phyloP scores from a whole-genome alignment of 169 alveolate species.

The Toxoplasma gondii region DNA sequence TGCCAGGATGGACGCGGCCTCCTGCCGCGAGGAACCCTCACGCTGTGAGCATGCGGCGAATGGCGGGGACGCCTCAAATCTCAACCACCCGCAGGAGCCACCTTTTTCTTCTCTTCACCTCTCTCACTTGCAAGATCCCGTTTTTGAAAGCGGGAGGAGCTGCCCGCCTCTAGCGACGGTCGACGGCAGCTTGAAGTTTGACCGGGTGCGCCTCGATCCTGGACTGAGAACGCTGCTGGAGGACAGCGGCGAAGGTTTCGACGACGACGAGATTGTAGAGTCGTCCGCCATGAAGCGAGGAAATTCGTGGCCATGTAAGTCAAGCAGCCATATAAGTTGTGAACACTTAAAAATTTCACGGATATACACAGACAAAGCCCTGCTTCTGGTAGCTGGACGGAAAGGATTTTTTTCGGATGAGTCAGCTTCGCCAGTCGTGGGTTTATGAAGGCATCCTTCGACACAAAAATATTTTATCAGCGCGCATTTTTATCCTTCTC shows the following conservation, averaged over 20 bases:
- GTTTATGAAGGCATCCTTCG: too few species aligned
- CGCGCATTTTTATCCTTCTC: background rate
- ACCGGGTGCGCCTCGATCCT: background rate
- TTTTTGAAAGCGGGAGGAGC: background rate
- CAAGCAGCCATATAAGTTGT: background rate
- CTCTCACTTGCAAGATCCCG: background rate
- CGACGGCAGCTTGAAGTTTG: background rate
- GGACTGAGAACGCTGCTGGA: background rate
- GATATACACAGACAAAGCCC: too few species aligned
- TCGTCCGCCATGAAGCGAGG: slow-evolving; percentile 18
- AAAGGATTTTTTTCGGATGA: too few species aligned
- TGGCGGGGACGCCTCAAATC: too few species aligned
- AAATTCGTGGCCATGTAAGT: slow-evolving; percentile 33
- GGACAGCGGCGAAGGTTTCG: background rate
- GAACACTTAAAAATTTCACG: background rate
- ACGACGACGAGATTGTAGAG: background rate
- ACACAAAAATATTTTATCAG: too few species aligned
- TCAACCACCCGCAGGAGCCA: too few species aligned
- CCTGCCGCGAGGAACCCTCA: too few species aligned
- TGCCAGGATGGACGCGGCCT: too few species aligned
- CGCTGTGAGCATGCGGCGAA: too few species aligned
- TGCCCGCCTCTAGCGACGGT: background rate
- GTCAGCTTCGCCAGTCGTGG: too few species aligned
- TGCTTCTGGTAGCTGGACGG: too few species aligned
- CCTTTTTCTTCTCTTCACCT: background rate